These are phyloP conservation scores for Capsella rubella DNA, from an alignment of 441 rosid species.

Conservation along the genomic window DNA sequence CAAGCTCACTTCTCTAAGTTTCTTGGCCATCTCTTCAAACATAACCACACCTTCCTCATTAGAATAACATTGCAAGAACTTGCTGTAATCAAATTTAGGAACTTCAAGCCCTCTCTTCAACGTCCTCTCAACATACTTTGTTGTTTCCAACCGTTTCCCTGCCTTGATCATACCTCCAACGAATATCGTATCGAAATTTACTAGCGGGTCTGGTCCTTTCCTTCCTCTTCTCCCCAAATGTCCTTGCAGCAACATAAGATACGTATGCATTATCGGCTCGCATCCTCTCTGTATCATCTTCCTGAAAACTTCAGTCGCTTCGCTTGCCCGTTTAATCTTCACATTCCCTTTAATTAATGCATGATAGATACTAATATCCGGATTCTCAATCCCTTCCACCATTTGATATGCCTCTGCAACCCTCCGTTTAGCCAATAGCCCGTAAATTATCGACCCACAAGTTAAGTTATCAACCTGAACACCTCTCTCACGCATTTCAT, in stretches of 20 bases:
- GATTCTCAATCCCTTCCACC: constrained; percentile 51
- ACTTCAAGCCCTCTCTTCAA: constrained; percentile 74
- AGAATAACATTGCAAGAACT: constrained; percentile 78
- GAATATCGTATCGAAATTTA: constrained; percentile 84
- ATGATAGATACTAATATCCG: constrained; percentile 70
- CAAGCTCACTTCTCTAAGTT: constrained; percentile 67
- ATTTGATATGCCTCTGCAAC: constrained; percentile 60
- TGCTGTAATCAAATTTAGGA: constrained; percentile 81
- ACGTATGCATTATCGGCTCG: constrained; percentile 93
- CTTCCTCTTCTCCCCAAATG: constrained; percentile 91
- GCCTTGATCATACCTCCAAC: constrained; percentile 91
- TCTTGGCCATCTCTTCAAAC: constrained; percentile 73
- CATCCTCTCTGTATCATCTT: constrained; percentile 81
- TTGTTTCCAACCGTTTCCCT: constrained; percentile 71
- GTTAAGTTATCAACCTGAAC: constrained; percentile 58
- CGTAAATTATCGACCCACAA: constrained; percentile 58
- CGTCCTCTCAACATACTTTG: constrained; percentile 79
- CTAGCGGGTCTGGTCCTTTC: constrained; percentile 73
- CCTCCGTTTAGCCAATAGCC: constrained; percentile 61
- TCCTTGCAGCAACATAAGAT: constrained; percentile 83
- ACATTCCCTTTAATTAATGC: constrained; percentile 77
- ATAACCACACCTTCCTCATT: constrained; percentile 72
- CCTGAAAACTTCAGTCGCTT: constrained; percentile 80
- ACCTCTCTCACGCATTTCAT: constrained; percentile 76
- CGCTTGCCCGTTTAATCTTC: constrained; percentile 64